A percentile compares a stretch with the other conserved stretches of the same genome.
Evolutionary conservation across 2,329 filamentous ascomycete genomes (phyloP).

Genomic region (Talaromyces sp.): DNA sequence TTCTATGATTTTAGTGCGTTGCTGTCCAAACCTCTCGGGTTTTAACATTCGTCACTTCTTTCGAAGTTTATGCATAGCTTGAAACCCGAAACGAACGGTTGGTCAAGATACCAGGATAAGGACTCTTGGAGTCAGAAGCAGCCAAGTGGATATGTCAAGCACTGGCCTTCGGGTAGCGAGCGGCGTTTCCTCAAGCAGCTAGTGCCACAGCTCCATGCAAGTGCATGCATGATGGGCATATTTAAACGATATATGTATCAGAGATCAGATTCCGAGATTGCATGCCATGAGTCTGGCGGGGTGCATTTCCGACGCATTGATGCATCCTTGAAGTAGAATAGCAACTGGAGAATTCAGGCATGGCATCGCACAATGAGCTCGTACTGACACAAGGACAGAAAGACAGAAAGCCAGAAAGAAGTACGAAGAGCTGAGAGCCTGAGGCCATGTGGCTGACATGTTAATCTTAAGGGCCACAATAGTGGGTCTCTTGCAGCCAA

Average conservation of each 20-base stretch:
- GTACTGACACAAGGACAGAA: neutral
- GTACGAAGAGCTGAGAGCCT: neutral
- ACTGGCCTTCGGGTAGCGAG: constrained; percentile 2
- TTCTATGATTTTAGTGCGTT: neutral
- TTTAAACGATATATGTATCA: constrained; percentile 4
- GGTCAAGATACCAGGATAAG: neutral
- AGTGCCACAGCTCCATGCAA: neutral
- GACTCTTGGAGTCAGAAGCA: neutral
- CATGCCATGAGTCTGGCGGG: neutral
- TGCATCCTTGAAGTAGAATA: too few relatives aligned
- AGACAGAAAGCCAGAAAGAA: neutral
- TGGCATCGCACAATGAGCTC: neutral
- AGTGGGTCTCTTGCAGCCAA: constrained; percentile 1
- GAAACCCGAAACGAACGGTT: neutral
- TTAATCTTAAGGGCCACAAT: constrained; percentile 7
- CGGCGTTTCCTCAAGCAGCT: neutral
- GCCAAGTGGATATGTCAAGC: neutral
- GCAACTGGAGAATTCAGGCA: neutral
- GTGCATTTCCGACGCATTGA: neutral
- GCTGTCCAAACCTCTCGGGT: neutral
- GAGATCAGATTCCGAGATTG: neutral
- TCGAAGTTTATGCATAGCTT: neutral
- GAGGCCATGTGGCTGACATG: constrained; percentile 15
- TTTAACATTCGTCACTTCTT: neutral
- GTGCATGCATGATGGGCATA: constrained; percentile 3